Base-by-base conservation (phyloP, 352 stramenopile genomes). In the Pythium folliculosum region DNA sequence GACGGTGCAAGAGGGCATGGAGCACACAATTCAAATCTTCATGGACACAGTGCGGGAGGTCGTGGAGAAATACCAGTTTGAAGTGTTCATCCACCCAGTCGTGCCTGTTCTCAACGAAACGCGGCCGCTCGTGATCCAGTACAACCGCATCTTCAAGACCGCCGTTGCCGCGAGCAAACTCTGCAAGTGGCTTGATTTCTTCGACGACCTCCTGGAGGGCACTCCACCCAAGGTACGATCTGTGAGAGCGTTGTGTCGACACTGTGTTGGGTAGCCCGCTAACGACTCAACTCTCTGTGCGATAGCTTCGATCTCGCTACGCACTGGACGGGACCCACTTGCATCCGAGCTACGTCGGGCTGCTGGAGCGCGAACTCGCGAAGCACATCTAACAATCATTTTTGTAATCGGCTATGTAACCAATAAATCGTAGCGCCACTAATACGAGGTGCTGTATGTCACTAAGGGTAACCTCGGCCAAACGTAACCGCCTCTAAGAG, bases 101-200 rank as follows among this genome's bases (percentile, higher is more conserved):
- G 83, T 95, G 9, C 92, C 92, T 0, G 92, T 97, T 1, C 77
- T 97, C 1, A 79, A 96, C n/a, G 87, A 96, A 53, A 97, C 92
- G 27, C 80, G 91, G 13, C 51, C 60, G 16, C 71, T 98, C 17
- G 90, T 97, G 14, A 71, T 90, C 47, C 63, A 83, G 57, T 98
- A 96, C 71, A 98, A 97, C 67, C 59, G 70, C 30, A 68, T 89
- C 47, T 92, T 94, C 44, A 63, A 81, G 17, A 49, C 68, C 16
- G 54, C 32, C 14, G 86, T 89, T 10, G 17, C 48, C 6, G 73
- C 72, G 1, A 90, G 77, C 58, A 58, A 66, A 50, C 67, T 80
- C 16, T 90, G 82, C 77, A 87, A 76, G 38, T 98, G 92, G 91
- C 75, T 98, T 25, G 86, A 98, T 63, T 94, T 96, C 64, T 96